phyloP scores from a whole-genome alignment of 768 basidiomycete genomes.

The Mycena chlorophos region DNA sequence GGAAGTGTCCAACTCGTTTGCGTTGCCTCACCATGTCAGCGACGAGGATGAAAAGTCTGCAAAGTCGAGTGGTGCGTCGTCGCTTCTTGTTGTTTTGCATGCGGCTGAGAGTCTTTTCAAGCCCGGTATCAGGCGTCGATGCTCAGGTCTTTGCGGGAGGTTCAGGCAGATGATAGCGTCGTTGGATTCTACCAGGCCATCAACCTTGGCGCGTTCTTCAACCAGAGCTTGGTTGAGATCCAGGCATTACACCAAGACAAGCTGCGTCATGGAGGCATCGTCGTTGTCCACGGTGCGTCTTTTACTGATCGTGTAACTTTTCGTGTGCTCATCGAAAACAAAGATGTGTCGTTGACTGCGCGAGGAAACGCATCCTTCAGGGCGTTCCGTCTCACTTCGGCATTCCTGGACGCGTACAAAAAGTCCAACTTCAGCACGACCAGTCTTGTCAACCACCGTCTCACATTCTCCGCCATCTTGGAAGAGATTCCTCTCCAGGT shows the following conservation, averaged over 20 bases:
- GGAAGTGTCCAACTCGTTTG: conserved; percentile 90
- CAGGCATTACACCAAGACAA: conserved; percentile 85
- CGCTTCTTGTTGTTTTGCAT: conserved; percentile 6
- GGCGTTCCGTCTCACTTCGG: conserved; percentile 79
- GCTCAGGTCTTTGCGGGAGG: conserved; percentile 86
- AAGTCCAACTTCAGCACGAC: conserved; percentile 80
- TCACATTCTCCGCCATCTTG: conserved; percentile 85
- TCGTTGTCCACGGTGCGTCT: conserved; percentile 75
- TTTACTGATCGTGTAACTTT: conserved; percentile 18
- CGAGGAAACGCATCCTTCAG: conserved; percentile 87
- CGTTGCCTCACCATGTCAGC: conserved; percentile 67
- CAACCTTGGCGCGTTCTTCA: conserved; percentile 82
- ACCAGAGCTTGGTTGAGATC: conserved; percentile 75
- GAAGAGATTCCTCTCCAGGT: conserved; percentile 85
- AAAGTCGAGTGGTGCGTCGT: conserved; percentile 66
- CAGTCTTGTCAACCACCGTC: conserved; percentile 74
- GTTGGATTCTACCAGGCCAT: conserved; percentile 95
- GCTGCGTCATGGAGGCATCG: conserved; percentile 81
- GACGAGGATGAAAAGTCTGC: conserved; percentile 84
- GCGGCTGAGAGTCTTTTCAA: conserved; percentile 30
- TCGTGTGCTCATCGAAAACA: background rate
- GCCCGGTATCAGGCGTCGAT: conserved; percentile 82
- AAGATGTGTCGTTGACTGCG: conserved; percentile 76
- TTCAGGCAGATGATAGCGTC: conserved; percentile 86
- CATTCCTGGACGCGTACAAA: conserved; percentile 82